Evolutionary conservation across 169 alveolate species (phyloP), one percentile per base, ranked within the genome.

Genomic region (Besnoitia besnoiti): DNA sequence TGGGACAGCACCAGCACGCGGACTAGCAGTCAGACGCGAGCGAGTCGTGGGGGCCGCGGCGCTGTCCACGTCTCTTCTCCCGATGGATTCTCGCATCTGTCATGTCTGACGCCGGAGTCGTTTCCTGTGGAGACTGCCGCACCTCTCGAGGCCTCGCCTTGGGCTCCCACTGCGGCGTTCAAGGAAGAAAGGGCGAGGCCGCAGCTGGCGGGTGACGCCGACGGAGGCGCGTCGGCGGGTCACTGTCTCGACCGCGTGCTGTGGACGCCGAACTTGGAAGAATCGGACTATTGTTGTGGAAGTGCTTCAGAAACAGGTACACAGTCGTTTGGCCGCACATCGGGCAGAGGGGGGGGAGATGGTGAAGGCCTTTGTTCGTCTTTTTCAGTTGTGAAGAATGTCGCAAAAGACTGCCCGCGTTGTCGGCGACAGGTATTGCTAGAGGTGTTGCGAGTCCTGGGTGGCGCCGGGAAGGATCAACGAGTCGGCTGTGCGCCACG

Each of bases 331-430:
- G 67, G 24, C 67, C n/a, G 24, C 33, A 5, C 67, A 10, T 5
- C 3, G 3, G n/a, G 67, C 4, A n/a, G 27, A 55, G 24, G 67
- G 67, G 24, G n/a, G 3, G 33, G 27, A 1, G 67, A 5, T 8
- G 27, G 33, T 19, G n/a, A n/a, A n/a, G n/a, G n/a, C n/a, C n/a
- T n/a, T n/a, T n/a, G n/a, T n/a, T n/a, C n/a, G 14, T 51, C 67
- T 51, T 19, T 73, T 10, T 73, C 82, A 16, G 24, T 73, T 73
- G 82, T 73, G 47, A 73, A 30, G n/a, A 7, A 16, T 37, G n/a
- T 73, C 39, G 82, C 82, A 3, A 73, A 73, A 42, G 82, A 73
- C 82, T 73, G 82, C 46, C 82, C 82, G 47, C 82, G 82, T n/a
- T 73, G 82, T 19, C 5, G 24, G 82, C 82, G 82, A n/a, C 82